Conservation (phyloP, 2,329 filamentous ascomycete genomes). For the Botrytis cinerea region DNA sequence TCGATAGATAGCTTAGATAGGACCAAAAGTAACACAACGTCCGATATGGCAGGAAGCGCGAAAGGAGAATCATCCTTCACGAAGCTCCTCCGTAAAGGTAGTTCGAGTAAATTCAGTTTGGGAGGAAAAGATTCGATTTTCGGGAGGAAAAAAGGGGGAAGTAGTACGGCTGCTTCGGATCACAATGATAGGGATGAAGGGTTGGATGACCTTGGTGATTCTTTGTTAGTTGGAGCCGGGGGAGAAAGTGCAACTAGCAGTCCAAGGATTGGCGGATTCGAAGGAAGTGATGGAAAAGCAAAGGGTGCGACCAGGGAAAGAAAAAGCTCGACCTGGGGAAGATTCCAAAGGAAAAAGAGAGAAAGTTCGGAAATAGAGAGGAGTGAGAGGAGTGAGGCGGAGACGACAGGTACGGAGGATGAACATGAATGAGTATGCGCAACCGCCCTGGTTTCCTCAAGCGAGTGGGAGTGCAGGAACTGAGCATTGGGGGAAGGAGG, state of each 20-base stretch:
- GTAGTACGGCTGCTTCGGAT: slow-evolving; percentile 56
- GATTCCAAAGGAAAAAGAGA: slow-evolving; percentile 37
- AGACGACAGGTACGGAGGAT: slow-evolving; percentile 38
- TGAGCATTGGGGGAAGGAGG: too few species aligned
- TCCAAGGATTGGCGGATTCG: slow-evolving; percentile 55
- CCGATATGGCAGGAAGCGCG: slow-evolving; percentile 50
- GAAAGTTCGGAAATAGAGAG: slow-evolving; percentile 40
- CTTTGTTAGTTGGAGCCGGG: slow-evolving; percentile 30
- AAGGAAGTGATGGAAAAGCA: slow-evolving; percentile 47
- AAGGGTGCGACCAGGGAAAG: slow-evolving; percentile 37
- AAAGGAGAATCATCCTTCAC: slow-evolving; percentile 54
- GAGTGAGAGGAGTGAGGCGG: slow-evolving; percentile 38
- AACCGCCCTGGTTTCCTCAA: neutral
- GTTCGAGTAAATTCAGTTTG: slow-evolving; percentile 64
- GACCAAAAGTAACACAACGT: slow-evolving; percentile 57
- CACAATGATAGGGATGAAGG: slow-evolving; percentile 58
- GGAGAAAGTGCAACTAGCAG: slow-evolving; percentile 47
- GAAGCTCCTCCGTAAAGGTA: slow-evolving; percentile 65
- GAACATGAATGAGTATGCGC: slow-evolving; percentile 26
- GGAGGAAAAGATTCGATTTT: slow-evolving; percentile 57
- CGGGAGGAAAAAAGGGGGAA: slow-evolving; percentile 55
- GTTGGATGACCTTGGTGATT: slow-evolving; percentile 57
- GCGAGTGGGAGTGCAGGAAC: neutral
- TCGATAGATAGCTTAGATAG: slow-evolving; percentile 50
- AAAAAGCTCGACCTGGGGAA: slow-evolving; percentile 38